Conservation (phyloP, 2,329 filamentous ascomycete species). For the Fusarium agapanthi region DNA sequence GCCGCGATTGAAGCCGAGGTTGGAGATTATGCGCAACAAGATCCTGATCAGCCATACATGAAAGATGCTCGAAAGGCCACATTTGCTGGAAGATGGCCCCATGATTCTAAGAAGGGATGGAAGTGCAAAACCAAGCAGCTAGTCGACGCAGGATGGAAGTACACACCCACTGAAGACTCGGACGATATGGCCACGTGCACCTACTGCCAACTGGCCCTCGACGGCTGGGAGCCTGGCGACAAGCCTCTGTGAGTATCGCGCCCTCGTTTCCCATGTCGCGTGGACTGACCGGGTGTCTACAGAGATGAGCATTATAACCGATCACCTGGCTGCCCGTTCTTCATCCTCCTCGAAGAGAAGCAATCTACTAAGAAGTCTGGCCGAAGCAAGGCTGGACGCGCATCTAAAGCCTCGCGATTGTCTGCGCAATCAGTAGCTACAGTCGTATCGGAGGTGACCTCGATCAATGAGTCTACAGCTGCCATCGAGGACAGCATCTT, state of each 20-base stretch:
- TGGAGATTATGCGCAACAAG: slow-evolving; percentile 71
- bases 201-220: slow-evolving; percentile 88
- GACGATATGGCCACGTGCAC: slow-evolving; percentile 91
- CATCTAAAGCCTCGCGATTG: slow-evolving; percentile 75
- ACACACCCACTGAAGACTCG: slow-evolving; percentile 82
- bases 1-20: slow-evolving; percentile 68
- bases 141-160: slow-evolving; percentile 93
- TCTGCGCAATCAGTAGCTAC: slow-evolving; percentile 67
- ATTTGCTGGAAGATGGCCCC: slow-evolving; percentile 86
- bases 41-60: slow-evolving; percentile 78
- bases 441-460: slow-evolving; percentile 58
- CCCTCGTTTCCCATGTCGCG: neutral
- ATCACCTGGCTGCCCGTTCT: slow-evolving; percentile 84
- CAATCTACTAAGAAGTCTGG: slow-evolving; percentile 63
- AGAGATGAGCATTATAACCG: slow-evolving; percentile 88
- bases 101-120: slow-evolving; percentile 89
- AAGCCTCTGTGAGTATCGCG: slow-evolving; percentile 77
- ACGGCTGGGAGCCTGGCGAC: slow-evolving; percentile 94
- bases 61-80: slow-evolving; percentile 81
- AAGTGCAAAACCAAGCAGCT: slow-evolving; percentile 91
- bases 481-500: slow-evolving; percentile 67
- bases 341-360: slow-evolving; percentile 70
- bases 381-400: slow-evolving; percentile 62
- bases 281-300: slow-evolving; percentile 34
- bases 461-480: slow-evolving; percentile 57